Percentiles rank a stretch among this genome's conserved stretches.
Conservation (phyloP, 2,329 filamentous ascomycete species). For the Xylaria sp. region DNA sequence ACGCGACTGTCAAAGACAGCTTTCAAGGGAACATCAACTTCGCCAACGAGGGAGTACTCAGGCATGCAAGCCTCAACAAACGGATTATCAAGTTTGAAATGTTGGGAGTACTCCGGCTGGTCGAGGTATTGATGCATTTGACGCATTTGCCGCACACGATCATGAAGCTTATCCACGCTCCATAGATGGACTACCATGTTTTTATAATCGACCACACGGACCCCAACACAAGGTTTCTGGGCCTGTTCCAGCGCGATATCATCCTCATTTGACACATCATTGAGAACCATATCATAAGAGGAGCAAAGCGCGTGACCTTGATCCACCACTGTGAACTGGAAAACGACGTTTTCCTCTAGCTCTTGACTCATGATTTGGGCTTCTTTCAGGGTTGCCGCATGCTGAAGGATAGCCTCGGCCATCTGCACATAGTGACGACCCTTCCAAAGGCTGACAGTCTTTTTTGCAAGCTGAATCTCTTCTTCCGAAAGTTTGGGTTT, state of each 20-base stretch:
- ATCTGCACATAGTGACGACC: slow-evolving; percentile 89
- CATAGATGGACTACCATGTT: slow-evolving; percentile 88
- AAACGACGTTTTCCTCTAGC: slow-evolving; percentile 90
- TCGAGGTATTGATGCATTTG: slow-evolving; percentile 98
- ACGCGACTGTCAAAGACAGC: slow-evolving; percentile 95
- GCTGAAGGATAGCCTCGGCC: slow-evolving; percentile 90
- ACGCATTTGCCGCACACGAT: slow-evolving; percentile 89
- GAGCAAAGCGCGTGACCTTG: slow-evolving; percentile 89
- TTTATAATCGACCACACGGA: slow-evolving; percentile 91
- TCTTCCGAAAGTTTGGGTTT: slow-evolving; percentile 74
- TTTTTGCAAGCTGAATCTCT: slow-evolving; percentile 77
- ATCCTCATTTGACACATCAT: slow-evolving; percentile 86
- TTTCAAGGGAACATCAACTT: slow-evolving; percentile 89
- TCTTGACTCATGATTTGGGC: slow-evolving; percentile 98
- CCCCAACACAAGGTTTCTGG: slow-evolving; percentile 88
- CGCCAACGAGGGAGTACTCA: slow-evolving; percentile 90
- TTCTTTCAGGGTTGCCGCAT: slow-evolving; percentile 89
- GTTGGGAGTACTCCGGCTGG: slow-evolving; percentile 92
- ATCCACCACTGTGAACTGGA: slow-evolving; percentile 94
- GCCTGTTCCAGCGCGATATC: slow-evolving; percentile 84
- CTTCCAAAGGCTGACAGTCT: slow-evolving; percentile 79
- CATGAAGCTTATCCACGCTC: slow-evolving; percentile 92
- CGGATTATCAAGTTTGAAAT: slow-evolving; percentile 91
- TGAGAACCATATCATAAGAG: slow-evolving; percentile 95
- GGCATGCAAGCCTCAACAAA: slow-evolving; percentile 93